Evolutionary conservation across 805 yeast genomes (phyloP).

Genomic region (Cyberlindnera mycetangii): DNA sequence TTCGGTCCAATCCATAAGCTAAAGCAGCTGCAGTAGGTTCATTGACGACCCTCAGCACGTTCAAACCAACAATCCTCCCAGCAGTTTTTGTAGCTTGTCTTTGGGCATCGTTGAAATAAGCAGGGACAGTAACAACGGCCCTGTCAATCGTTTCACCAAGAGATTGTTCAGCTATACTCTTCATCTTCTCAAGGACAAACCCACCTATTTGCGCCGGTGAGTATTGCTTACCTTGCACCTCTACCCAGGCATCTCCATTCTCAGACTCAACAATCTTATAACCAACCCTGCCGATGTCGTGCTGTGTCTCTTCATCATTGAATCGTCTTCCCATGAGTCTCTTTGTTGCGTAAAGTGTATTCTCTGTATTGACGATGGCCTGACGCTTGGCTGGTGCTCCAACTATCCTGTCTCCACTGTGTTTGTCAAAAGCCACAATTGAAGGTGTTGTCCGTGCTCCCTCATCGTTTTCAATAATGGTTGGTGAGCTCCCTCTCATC

Average conservation of each 20-base stretch:
- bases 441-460: constrained; percentile 82
- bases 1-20: constrained; percentile 70
- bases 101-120: constrained; percentile 79
- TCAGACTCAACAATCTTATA: constrained; percentile 54
- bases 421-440: constrained; percentile 59
- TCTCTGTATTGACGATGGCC: constrained; percentile 68
- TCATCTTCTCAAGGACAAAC: constrained; percentile 60
- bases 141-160: constrained; percentile 53
- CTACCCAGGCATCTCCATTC: constrained; percentile 71
- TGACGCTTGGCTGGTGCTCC: constrained; percentile 79
- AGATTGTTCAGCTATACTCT: constrained; percentile 56
- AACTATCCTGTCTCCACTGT: constrained; percentile 41
- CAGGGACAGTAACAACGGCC: constrained; percentile 84
- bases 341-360: constrained; percentile 80
- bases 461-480: constrained; percentile 72
- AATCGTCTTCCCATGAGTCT: constrained; percentile 74
- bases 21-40: constrained; percentile 88
- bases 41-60: constrained; percentile 71
- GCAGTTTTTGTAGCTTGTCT: constrained; percentile 83
- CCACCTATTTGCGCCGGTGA: constrained; percentile 77
- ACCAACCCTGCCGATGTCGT: constrained; percentile 61
- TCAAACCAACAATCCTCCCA: constrained; percentile 71
- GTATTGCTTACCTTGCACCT: constrained; percentile 38
- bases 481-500: constrained; percentile 59
- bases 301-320: constrained; percentile 66